Conservation (phyloP, 495 filamentous ascomycete genomes). For the Cudoniella acicularis region DNA sequence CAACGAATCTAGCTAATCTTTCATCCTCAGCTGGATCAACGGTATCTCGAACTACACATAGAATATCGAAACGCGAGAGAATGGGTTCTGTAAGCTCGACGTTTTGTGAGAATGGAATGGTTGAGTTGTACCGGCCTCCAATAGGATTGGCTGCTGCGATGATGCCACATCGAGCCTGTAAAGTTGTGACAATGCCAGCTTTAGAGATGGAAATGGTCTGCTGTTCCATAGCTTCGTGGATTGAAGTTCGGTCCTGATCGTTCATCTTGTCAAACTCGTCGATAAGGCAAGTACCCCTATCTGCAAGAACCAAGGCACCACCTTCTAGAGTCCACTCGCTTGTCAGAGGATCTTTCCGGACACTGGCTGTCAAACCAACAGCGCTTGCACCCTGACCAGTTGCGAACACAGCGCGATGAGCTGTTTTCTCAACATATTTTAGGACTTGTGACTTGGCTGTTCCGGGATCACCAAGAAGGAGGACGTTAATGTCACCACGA, state of each 20-base stretch:
- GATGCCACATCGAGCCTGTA: conserved; percentile 96
- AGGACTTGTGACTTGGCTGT: conserved; percentile 98
- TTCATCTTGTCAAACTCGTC: conserved; percentile 99
- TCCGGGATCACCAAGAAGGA: conserved; percentile 95
- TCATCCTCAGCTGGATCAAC: conserved; percentile 98
- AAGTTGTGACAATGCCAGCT: conserved; percentile 95
- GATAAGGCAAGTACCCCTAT: conserved; percentile 93
- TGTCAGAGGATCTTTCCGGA: conserved; percentile 92
- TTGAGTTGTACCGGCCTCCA: conserved; percentile 94
- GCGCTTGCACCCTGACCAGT: conserved; percentile 97
- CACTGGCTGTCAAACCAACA: conserved; percentile 95
- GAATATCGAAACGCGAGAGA: conserved; percentile 96
- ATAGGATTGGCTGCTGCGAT: conserved; percentile 97
- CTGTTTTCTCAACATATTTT: conserved; percentile 97
- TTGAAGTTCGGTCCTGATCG: conserved; percentile 94
- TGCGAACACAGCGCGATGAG: conserved; percentile 95
- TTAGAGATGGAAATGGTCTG: conserved; percentile 99
- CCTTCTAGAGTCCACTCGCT: conserved; percentile 98
- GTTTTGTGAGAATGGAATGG: conserved; percentile 90
- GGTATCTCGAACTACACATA: conserved; percentile 94
- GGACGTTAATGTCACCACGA: conserved; percentile 96
- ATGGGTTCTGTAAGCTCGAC: conserved; percentile 98
- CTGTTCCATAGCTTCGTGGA: conserved; percentile 99
- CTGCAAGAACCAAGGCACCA: conserved; percentile 91
- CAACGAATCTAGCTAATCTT: conserved; percentile 89